Percentiles rank a stretch among this genome's conserved stretches.
Evolutionary conservation across 345 rosid species (phyloP).

Genomic region (Eutrema japonicum): DNA sequence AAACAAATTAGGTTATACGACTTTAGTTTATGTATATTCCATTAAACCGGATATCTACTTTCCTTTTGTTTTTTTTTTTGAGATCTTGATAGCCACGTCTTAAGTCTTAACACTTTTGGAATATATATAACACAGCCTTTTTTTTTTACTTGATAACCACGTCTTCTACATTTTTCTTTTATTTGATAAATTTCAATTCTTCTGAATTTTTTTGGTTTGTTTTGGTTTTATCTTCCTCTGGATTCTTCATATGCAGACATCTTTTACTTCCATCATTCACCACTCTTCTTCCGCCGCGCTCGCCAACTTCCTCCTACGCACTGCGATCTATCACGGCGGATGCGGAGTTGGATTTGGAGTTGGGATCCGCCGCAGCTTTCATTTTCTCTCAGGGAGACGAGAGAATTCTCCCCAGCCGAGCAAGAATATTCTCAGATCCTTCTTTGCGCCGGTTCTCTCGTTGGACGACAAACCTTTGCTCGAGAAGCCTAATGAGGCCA

Average conservation of each 20-base stretch:
- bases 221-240: no score
- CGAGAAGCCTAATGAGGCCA: slow-evolving; percentile 62
- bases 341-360: neutral
- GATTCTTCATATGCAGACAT: slow-evolving; percentile 50
- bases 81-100: no score
- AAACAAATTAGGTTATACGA: no score
- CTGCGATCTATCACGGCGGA: slow-evolving; percentile 29
- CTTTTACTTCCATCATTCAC: slow-evolving; percentile 53
- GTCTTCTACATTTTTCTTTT: no score
- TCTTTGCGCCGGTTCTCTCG: slow-evolving; percentile 67
- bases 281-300: slow-evolving; percentile 30
- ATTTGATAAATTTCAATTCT: no score
- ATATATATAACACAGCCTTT: no score
- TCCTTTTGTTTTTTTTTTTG: no score
- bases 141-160: no score
- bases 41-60: no score
- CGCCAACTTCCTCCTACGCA: slow-evolving; percentile 48
- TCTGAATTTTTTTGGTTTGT: no score
- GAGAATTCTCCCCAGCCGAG: slow-evolving; percentile 54
- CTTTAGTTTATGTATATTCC: no score
- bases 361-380: slow-evolving; percentile 37
- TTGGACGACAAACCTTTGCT: slow-evolving; percentile 53
- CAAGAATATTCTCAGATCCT: slow-evolving; percentile 67
- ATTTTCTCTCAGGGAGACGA: slow-evolving; percentile 50
- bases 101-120: no score